Evolutionary conservation across 2,329 filamentous ascomycete species (phyloP), one percentile per base, ranked within the genome.

Genomic region (Trichoderma atroviride): DNA sequence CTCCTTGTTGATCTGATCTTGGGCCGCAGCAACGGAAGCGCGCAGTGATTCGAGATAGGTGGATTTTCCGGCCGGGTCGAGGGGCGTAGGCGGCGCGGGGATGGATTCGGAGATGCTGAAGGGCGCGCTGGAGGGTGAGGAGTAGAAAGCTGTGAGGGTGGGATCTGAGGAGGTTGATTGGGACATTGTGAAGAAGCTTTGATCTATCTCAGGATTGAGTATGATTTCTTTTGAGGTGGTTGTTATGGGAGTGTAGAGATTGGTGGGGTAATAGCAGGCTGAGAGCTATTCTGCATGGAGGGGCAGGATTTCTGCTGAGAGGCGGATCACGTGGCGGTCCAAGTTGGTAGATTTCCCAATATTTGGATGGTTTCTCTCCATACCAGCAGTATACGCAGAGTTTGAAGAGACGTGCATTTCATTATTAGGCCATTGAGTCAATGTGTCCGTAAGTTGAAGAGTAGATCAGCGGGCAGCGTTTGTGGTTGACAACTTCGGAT

Each of bases 1-100:
- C 77, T 92, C 89, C 72, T 81, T 82, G 80, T 95, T 95, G 77
- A 94, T 82, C 62, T 85, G 81, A 69, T 84, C 84, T 77, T 94
- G 92, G n/a, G 91, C 80, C 10, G 83, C 77, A 1, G 81, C 77
- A 35, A 88, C 83, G n/a, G 87, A 86, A 14, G 80, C 74, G 58
- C 89, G 87, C 13, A 94, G 85, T 31, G 83, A 78, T 52, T 79
- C 75, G 33, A 94, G 86, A 78, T 90, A 91, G 10, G 81, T 78
- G 2, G 85, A 85, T 77, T 89, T 91, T 70, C 85, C 82, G 62
- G 81, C 70, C 78, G 81, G 74, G 29, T 67, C 63, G 53, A 79
- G 63, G 52, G 81, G 70, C 14, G 76, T 71, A 5, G 76, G 56
- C 4, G 81, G 80, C 9, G 78, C 71, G 13, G 78, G 74, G 71